Conservation (phyloP, 306 rosid species). For the Gastrolobium villosum region DNA sequence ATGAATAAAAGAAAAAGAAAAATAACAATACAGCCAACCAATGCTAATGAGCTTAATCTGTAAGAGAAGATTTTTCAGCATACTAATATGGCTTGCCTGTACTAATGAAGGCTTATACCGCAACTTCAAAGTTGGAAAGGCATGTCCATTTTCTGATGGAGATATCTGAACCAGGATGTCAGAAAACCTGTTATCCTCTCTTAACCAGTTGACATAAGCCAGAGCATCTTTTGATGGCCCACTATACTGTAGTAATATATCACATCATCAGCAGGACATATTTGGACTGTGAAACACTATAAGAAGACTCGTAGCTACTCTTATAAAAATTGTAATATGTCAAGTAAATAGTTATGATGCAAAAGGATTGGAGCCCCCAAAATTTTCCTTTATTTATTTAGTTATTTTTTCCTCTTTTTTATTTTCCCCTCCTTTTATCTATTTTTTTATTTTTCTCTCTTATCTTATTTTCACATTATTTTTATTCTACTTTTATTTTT, state of each 20-base stretch:
- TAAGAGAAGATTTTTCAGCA: slow-evolving; percentile 2
- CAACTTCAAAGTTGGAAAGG: slow-evolving; percentile 88
- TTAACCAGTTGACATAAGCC: slow-evolving; percentile 84
- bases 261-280: slow-evolving; percentile 46
- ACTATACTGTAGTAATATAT: slow-evolving; percentile 77
- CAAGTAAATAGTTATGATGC: slow-evolving; percentile 28
- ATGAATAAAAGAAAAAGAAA: background rate
- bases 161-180: slow-evolving; percentile 77
- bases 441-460: too few relatives aligned
- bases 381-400: too few relatives aligned
- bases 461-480: too few relatives aligned
- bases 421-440: too few relatives aligned
- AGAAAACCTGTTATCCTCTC: slow-evolving; percentile 79
- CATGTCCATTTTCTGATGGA: slow-evolving; percentile 78
- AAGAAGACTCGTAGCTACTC: background rate
- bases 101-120: slow-evolving; percentile 92
- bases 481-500: too few relatives aligned
- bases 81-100: slow-evolving; percentile 64
- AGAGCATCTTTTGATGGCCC: slow-evolving; percentile 88
- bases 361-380: background rate
- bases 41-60: background rate
- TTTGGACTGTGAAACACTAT: slow-evolving; percentile 22
- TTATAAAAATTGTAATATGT: slow-evolving; percentile 5
- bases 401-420: too few relatives aligned
- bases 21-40: slow-evolving; percentile 4